Conservation (phyloP, 2,329 filamentous ascomycete genomes). For the Tolypocladium paradoxum region DNA sequence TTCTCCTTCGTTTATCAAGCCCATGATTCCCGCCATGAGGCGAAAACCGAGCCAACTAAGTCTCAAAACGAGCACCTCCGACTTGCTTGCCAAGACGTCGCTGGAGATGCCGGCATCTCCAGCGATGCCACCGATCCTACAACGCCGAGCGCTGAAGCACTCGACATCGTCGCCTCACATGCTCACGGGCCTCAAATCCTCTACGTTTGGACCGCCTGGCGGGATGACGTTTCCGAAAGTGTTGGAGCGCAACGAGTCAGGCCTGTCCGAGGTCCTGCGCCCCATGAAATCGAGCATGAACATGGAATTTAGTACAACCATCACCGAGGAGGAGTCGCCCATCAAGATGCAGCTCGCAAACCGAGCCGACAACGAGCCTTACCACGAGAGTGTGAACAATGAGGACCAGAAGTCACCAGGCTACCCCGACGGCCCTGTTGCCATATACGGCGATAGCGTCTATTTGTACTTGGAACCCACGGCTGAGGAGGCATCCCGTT, state of each 20-base stretch:
- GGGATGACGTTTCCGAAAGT: slow-evolving; percentile 56
- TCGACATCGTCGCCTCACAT: slow-evolving; percentile 59
- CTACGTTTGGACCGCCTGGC: slow-evolving; percentile 48
- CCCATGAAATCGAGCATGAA: slow-evolving; percentile 34
- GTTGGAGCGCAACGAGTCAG: slow-evolving; percentile 47
- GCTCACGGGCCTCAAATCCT: slow-evolving; percentile 46
- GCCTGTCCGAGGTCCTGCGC: slow-evolving; percentile 46
- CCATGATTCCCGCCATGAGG: slow-evolving; percentile 57
- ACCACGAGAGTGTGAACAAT: slow-evolving; percentile 57
- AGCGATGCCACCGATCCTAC: slow-evolving; percentile 45
- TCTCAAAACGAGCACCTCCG: slow-evolving; percentile 58
- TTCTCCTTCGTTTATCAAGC: slow-evolving; percentile 72
- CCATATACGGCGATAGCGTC: slow-evolving; percentile 69
- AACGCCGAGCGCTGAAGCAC: slow-evolving; percentile 54
- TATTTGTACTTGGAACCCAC: slow-evolving; percentile 74
- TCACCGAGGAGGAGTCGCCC: slow-evolving; percentile 45
- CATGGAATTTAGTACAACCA: slow-evolving; percentile 28
- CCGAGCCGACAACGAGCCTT: slow-evolving; percentile 42
- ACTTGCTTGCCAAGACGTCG: slow-evolving; percentile 36
- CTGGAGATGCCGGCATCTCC: slow-evolving; percentile 47
- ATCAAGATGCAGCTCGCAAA: slow-evolving; percentile 53
- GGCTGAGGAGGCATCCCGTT: slow-evolving; percentile 63
- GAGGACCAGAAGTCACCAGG: slow-evolving; percentile 73
- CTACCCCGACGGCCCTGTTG: slow-evolving; percentile 72
- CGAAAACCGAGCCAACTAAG: slow-evolving; percentile 71